Base-by-base conservation (phyloP, 192 early-diverging fungal genomes). In the Coemansia sp. region DNA sequence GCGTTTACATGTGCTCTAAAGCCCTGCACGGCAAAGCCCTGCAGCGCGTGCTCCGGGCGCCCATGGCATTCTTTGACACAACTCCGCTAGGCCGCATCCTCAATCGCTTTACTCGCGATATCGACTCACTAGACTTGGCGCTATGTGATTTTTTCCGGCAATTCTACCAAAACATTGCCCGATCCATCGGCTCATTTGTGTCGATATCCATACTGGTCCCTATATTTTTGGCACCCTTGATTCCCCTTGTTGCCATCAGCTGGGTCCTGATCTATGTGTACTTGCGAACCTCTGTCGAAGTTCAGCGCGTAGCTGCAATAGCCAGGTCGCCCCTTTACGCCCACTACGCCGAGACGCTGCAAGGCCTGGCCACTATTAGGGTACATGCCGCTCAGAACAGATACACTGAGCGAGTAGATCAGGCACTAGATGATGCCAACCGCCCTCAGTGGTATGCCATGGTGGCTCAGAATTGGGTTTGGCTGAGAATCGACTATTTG, bases 281-380 rank as follows among this genome's bases (percentile, higher is more conserved):
- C 77, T 84, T 93, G 32, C 69, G 88, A 3, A 89, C 91, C 3
- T 93, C 91, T 0, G 90, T 94, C 29, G 95, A 97, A 74, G 61
- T 98, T 32, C 95, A 95, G 70, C 90, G 93, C n/a, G 74, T 98
- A 3, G 94, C 95, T 54, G 92, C 94, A 7, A 86, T 94, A 19
- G 76, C 93, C 19, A 86, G 93, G 29, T 91, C 90, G 3, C 92
- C 94, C 0, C 77, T 98, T 2, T 96, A 94, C 68, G 85, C 95
- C 0, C 92, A 92, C 67, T 89, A 96, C 57, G 70, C 88, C 7
- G 93, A 96, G 58, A 88, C 91, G 0, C 71, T 96, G 17, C 87
- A 85, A 22, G 96, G 96, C 0, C 62, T 94, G 8, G 73, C 92
- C 3, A 96, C 94, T 3, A 97, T 98, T 65, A 86, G 95, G n/a